Percentiles rank a stretch among this genome's conserved stretches.
phyloP scores from a whole-genome alignment of 768 basidiomycete genomes.

The Podaxis sp. region DNA sequence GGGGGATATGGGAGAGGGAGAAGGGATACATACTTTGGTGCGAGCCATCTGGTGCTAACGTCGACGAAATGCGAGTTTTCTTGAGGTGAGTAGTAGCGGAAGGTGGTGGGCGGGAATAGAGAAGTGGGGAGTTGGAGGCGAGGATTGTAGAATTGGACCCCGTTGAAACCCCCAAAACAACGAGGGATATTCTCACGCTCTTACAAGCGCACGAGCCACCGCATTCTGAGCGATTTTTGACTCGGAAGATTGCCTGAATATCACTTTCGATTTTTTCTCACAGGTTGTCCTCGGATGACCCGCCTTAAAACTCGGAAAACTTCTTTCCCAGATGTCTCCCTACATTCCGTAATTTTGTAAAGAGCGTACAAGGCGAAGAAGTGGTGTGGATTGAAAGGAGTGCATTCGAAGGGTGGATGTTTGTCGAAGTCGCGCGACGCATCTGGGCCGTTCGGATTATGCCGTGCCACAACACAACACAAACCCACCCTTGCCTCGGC shows the following conservation, averaged over 20 bases:
- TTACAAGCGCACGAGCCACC: slow-evolving; percentile 47
- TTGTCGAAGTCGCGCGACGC: slow-evolving; percentile 15
- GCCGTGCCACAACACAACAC: slow-evolving; percentile 18
- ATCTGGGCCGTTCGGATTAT: slow-evolving; percentile 18
- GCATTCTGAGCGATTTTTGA: slow-evolving; percentile 45
- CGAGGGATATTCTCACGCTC: slow-evolving; percentile 47
- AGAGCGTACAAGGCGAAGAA: neutral
- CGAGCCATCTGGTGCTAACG: slow-evolving; percentile 64
- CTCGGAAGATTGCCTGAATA: slow-evolving; percentile 46
- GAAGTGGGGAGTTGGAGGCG: slow-evolving; percentile 39
- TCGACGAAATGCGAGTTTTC: slow-evolving; percentile 22
- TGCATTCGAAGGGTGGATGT: slow-evolving; percentile 16
- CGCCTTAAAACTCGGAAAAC: neutral
- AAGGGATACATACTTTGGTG: slow-evolving; percentile 62
- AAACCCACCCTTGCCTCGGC: slow-evolving; percentile 3
- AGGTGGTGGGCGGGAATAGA: slow-evolving; percentile 31
- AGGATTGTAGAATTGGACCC: slow-evolving; percentile 31
- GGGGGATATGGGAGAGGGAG: slow-evolving; percentile 15
- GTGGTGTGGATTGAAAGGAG: slow-evolving; percentile 5
- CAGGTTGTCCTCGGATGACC: slow-evolving; percentile 15
- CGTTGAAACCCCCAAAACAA: slow-evolving; percentile 36
- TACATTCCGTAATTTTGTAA: neutral
- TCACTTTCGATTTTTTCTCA: slow-evolving; percentile 27
- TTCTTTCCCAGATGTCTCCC: neutral
- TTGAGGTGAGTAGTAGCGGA: slow-evolving; percentile 21